Conservation (phyloP, 1,284 basidiomycete genomes). For the Ganoderma lingzhi region DNA sequence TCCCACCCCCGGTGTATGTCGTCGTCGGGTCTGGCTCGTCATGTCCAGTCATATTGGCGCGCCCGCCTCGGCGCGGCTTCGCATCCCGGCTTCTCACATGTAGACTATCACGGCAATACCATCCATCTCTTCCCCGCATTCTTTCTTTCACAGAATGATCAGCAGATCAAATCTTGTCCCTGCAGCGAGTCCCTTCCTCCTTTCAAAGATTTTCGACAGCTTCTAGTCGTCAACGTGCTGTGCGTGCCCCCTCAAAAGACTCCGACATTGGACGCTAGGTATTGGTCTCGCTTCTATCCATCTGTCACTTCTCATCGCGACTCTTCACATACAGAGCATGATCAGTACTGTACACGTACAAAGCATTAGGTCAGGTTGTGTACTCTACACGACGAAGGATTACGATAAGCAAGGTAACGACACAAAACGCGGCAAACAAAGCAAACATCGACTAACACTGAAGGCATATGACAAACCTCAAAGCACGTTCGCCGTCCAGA, state of each 20-base stretch:
- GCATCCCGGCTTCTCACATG: slow-evolving; percentile 17
- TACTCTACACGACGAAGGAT: slow-evolving; percentile 21
- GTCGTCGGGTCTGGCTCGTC: neutral
- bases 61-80: neutral
- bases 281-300: neutral
- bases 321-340: slow-evolving; percentile 8
- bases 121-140: slow-evolving; percentile 10
- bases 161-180: neutral
- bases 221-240: neutral
- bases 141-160: neutral
- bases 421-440: slow-evolving; percentile 18
- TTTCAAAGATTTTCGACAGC: neutral
- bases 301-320: neutral
- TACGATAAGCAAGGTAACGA: slow-evolving; percentile 28
- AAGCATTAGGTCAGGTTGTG: slow-evolving; percentile 28
- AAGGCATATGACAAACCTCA: slow-evolving; percentile 11
- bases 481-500: neutral
- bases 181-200: neutral
- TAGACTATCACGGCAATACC: slow-evolving; percentile 26
- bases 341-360: slow-evolving; percentile 18
- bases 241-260: neutral
- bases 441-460: slow-evolving; percentile 13
- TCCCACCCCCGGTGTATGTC: neutral
- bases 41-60: neutral
- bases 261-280: neutral